phyloP scores from a whole-genome alignment of 2,329 filamentous ascomycete genomes.

The Fusarium subtropicale region DNA sequence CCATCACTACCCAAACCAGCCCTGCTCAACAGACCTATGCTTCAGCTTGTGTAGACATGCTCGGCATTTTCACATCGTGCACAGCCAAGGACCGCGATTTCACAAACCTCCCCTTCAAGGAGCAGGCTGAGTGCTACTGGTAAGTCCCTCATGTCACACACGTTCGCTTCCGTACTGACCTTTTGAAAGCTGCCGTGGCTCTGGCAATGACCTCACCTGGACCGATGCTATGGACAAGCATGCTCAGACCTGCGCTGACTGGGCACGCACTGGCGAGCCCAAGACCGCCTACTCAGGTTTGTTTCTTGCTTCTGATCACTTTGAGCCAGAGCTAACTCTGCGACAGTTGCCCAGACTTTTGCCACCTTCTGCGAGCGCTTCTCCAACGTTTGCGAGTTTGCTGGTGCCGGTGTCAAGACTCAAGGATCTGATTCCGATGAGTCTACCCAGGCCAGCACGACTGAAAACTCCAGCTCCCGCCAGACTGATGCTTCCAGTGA shows the following conservation, averaged over 20 bases:
- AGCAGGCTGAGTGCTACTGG: slow-evolving; percentile 52
- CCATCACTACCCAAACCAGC: slow-evolving; percentile 24
- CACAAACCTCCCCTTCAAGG: slow-evolving; percentile 39
- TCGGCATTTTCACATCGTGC: slow-evolving; percentile 46
- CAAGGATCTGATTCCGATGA: slow-evolving; percentile 16
- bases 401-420: slow-evolving; percentile 10
- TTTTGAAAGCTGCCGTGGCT: slow-evolving; percentile 41
- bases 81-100: slow-evolving; percentile 43
- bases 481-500: slow-evolving; percentile 8
- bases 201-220: slow-evolving; percentile 39
- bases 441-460: slow-evolving; percentile 16
- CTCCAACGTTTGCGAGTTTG: slow-evolving; percentile 45
- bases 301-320: slow-evolving; percentile 5
- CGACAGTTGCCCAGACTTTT: slow-evolving; percentile 47
- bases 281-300: slow-evolving; percentile 45
- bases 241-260: slow-evolving; percentile 48
- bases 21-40: slow-evolving; percentile 38
- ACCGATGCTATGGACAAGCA: slow-evolving; percentile 49
- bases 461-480: slow-evolving; percentile 13
- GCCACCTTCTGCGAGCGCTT: slow-evolving; percentile 49
- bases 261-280: slow-evolving; percentile 47
- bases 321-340: slow-evolving; percentile 24
- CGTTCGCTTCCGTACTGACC: slow-evolving; percentile 21
- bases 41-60: slow-evolving; percentile 46
- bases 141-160: slow-evolving; percentile 25